A percentile compares a stretch with the other conserved stretches of the same genome.
Conservation (phyloP, 2,329 filamentous ascomycete genomes). For the Clonostachys solani region DNA sequence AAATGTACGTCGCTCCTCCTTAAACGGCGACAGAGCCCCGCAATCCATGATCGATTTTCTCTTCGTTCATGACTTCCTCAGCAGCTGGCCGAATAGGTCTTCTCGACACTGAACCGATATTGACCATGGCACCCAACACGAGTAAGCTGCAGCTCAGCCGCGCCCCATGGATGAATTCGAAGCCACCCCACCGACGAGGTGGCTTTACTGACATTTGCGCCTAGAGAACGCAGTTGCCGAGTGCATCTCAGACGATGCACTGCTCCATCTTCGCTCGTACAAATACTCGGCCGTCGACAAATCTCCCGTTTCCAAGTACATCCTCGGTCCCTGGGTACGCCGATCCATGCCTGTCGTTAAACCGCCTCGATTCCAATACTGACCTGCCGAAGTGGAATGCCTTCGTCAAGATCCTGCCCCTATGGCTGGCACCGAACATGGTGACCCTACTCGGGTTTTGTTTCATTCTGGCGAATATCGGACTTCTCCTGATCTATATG, state of each 20-base stretch:
- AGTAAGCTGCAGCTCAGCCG: not conserved
- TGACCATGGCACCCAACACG: not conserved
- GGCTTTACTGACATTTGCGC: not conserved
- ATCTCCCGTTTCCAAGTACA: conserved; percentile 87
- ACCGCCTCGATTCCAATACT: not conserved
- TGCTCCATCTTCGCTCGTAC: conserved; percentile 90
- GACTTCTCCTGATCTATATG: conserved; percentile 69
- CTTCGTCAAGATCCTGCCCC: conserved; percentile 82
- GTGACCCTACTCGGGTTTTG: conserved; percentile 93
- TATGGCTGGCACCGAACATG: conserved; percentile 98
- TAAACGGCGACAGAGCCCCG: no score
- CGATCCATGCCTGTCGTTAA: not conserved
- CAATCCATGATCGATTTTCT: not conserved
- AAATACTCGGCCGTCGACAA: conserved; percentile 98
- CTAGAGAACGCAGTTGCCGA: conserved; percentile 53
- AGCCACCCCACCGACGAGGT: not conserved
- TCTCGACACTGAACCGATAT: no score
- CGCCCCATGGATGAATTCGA: not conserved
- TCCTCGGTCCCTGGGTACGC: conserved; percentile 91
- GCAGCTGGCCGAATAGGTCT: no score
- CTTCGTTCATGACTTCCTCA: not conserved
- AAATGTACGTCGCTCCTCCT: no score
- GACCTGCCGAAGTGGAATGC: conserved; percentile 77
- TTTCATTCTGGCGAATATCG: conserved; percentile 86
- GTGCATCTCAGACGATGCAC: conserved; percentile 83